A percentile compares a stretch with the other conserved stretches of the same genome.
These are phyloP conservation scores for Erodium trifolium DNA, from an alignment of 441 rosid species.

Conservation along the genomic window DNA sequence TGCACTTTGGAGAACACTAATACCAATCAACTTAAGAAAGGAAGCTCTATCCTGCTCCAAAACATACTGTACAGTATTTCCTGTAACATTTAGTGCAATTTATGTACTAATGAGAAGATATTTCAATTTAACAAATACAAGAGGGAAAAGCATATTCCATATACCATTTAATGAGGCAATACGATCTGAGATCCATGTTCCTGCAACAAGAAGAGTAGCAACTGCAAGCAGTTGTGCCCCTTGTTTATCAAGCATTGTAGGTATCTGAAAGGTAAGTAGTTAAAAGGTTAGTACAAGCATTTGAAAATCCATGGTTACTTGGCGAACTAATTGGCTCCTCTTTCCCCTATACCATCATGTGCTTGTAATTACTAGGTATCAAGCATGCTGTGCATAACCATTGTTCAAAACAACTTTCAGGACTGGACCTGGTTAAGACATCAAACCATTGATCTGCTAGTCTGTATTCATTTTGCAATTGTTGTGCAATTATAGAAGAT, in stretches of 20 bases:
- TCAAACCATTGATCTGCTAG: background rate
- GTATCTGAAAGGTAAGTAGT: slow-evolving; percentile 53
- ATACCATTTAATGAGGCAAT: slow-evolving; percentile 94
- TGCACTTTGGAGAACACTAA: slow-evolving; percentile 90
- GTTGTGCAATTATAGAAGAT: background rate
- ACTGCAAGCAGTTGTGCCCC: slow-evolving; percentile 85
- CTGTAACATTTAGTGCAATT: slow-evolving; percentile 33
- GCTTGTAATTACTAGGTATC: background rate
- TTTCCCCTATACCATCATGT: background rate
- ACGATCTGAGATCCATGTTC: slow-evolving; percentile 94
- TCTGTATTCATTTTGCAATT: background rate
- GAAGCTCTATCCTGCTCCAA: slow-evolving; percentile 91
- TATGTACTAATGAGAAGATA: slow-evolving; percentile 14
- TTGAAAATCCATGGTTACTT: background rate
- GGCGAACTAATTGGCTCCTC: background rate
- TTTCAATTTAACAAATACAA: slow-evolving; percentile 16
- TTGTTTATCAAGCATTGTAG: slow-evolving; percentile 83
- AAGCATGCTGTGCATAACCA: background rate
- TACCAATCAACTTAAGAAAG: slow-evolving; percentile 73
- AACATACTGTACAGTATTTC: slow-evolving; percentile 93
- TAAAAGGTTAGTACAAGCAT: slow-evolving; percentile 2
- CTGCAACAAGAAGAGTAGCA: slow-evolving; percentile 77
- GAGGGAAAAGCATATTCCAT: slow-evolving; percentile 6
- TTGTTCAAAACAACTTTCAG: background rate
- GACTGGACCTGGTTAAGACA: background rate